Conservation (phyloP, 2,329 filamentous ascomycete genomes). For the Rhexocercosporidium sp. region DNA sequence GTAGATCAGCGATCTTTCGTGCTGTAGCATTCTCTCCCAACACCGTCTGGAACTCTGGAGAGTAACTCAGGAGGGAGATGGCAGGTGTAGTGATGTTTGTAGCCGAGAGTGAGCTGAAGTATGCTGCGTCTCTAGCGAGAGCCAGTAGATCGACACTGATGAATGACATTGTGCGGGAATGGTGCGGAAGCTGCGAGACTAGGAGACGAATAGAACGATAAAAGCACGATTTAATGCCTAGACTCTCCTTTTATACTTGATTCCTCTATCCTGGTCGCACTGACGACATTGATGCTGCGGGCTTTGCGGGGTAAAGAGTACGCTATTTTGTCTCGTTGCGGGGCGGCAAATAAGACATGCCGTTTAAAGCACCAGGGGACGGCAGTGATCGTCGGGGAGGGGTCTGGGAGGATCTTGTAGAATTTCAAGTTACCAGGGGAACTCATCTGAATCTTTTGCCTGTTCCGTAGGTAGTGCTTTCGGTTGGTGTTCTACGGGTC, state of each 20-base stretch:
- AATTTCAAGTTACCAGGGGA: background rate
- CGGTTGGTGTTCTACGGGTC: too few relatives aligned
- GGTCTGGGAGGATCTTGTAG: too few relatives aligned
- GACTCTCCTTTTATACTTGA: background rate
- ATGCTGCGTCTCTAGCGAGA: slow-evolving; percentile 17
- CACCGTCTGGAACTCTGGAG: background rate
- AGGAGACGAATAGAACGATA: background rate
- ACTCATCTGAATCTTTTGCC: too few relatives aligned
- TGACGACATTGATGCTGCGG: slow-evolving; percentile 1
- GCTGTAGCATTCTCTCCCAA: slow-evolving; percentile 12
- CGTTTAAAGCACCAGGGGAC: background rate
- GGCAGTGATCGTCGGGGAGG: background rate
- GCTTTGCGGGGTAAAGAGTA: background rate
- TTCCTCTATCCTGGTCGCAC: background rate
- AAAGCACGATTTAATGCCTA: background rate
- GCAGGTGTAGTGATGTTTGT: slow-evolving; percentile 8
- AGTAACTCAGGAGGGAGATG: slow-evolving; percentile 14
- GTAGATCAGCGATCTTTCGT: slow-evolving; percentile 15
- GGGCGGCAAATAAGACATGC: background rate
- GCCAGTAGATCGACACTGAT: slow-evolving; percentile 14
- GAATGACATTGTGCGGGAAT: slow-evolving; percentile 2
- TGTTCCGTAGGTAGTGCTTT: too few relatives aligned
- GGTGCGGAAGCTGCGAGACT: background rate
- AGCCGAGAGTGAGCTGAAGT: slow-evolving; percentile 9
- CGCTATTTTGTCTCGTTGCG: background rate